Conservation (phyloP, 139 green algal genomes). For the Chlorella sp. region DNA sequence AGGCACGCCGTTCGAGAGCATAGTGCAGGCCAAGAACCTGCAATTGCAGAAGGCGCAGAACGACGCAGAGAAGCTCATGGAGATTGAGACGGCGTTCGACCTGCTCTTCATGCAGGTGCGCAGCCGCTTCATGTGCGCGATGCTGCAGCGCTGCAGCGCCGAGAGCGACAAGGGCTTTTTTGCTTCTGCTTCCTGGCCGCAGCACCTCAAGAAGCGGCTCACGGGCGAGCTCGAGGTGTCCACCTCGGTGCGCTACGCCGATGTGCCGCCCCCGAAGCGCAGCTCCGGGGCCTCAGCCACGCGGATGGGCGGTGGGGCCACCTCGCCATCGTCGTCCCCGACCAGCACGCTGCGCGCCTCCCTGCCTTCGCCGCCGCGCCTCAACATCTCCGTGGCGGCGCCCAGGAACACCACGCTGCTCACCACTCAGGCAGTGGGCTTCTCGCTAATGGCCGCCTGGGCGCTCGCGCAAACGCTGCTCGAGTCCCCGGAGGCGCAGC, state of each 20-base stretch:
- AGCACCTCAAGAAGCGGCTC: constrained; percentile 62
- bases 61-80: constrained; percentile 21
- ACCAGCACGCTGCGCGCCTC: too few species aligned
- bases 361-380: too few species aligned
- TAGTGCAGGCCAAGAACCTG: constrained; percentile 55
- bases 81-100: constrained; percentile 71
- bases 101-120: constrained; percentile 64
- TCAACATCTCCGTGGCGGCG: not conserved
- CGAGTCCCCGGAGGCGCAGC: constrained; percentile 41
- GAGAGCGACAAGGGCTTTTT: not conserved
- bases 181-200: not conserved
- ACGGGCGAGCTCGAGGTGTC: constrained; percentile 52
- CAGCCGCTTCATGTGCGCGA: too few species aligned
- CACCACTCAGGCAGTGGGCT: not conserved
- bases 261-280: not conserved
- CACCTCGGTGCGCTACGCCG: constrained; percentile 38
- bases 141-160: too few species aligned
- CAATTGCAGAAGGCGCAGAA: constrained; percentile 19
- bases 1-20: constrained; percentile 35
- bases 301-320: too few species aligned
- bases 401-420: not conserved
- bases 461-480: constrained; percentile 44
- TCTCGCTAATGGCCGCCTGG: not conserved
- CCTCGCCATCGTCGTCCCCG: too few species aligned
- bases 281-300: too few species aligned